Evolutionary conservation across 2,329 filamentous ascomycete species (phyloP).

Genomic region (Aspergillus pseudotamarii): DNA sequence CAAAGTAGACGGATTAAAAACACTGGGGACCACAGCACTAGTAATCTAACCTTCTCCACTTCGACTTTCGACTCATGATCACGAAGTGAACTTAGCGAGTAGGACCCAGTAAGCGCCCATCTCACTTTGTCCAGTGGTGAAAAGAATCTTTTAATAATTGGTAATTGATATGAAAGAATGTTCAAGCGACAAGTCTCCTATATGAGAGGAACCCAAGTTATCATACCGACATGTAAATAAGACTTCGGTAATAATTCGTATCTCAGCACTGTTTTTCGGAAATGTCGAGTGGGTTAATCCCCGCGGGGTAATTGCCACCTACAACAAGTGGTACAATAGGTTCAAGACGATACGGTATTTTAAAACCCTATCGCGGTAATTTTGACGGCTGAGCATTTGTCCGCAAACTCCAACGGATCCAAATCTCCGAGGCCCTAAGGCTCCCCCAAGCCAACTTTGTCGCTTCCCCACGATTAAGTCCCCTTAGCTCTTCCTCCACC

Average conservation of each 20-base stretch:
- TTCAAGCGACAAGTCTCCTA: background rate
- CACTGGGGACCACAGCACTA: background rate
- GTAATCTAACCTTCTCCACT: background rate
- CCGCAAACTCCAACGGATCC: conserved; percentile 13
- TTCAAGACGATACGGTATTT: background rate
- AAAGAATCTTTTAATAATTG: background rate
- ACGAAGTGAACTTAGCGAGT: background rate
- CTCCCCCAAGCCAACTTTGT: background rate
- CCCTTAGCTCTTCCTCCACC: conserved; percentile 9
- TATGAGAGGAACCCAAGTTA: background rate
- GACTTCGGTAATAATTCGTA: background rate
- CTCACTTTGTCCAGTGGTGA: background rate
- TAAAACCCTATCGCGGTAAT: background rate
- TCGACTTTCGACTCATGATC: background rate
- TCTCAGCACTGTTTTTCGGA: background rate
- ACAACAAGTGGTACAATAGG: too few relatives aligned
- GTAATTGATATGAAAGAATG: background rate
- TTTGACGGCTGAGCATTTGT: conserved; percentile 21
- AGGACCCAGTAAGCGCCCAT: background rate
- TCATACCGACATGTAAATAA: background rate
- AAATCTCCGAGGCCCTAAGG: conserved; percentile 1
- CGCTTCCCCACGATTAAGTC: conserved; percentile 17
- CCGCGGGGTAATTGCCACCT: conserved; percentile 15
- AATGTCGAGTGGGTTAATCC: conserved; percentile 12
- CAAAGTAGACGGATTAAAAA: conserved; percentile 1